Base-by-base conservation (phyloP, 768 basidiomycete species). In the Russula brevipes region DNA sequence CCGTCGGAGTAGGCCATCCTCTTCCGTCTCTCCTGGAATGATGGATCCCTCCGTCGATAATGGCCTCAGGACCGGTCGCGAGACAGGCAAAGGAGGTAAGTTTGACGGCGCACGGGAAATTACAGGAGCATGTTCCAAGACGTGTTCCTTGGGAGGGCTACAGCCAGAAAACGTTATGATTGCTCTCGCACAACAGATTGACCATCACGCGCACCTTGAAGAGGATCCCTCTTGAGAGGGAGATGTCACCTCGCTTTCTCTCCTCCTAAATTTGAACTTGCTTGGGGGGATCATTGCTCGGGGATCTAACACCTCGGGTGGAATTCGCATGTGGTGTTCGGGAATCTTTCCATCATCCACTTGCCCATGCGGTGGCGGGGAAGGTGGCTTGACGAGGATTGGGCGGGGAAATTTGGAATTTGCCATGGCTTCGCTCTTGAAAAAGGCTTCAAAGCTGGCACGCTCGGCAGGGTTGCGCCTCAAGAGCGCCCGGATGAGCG, bases 381-480 rank as follows among this genome's bases (percentile, higher is more conserved):
- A 69, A 9, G 76, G 70, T 11, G 75, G 73, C 19, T 68, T 65
- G 16, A 75, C 73, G 31, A 72, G 63, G 35, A 59, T 62, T 7
- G 85, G 83, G 50, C 85, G 76, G 6, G 87, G 85, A 70, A 91
- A 91, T 75, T 87, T 92, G 44, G 83, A 87, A 72, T 87, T 89
- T 33, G 81, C 85, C 67, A 89, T 77, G 41, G 88, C 94, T 38
- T 80, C 81, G 66, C 89, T 91, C 56, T 81, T 80, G 72, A 99
- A 99, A 76, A 97, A 98, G 46, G 94, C 91, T 12, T 95, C 91
- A 64, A 95, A 99, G 60, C 81, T 86, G 30, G 92, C 88, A 2
- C 96, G 81, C 71, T 97, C 91, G 0, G 79, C 81, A 0, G 97
- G 94, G 45, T 86, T 84, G 35, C 91, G 85, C 74, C 88, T 92